phyloP scores from a whole-genome alignment of 768 basidiomycete genomes.

The Psilocybe cubensis region DNA sequence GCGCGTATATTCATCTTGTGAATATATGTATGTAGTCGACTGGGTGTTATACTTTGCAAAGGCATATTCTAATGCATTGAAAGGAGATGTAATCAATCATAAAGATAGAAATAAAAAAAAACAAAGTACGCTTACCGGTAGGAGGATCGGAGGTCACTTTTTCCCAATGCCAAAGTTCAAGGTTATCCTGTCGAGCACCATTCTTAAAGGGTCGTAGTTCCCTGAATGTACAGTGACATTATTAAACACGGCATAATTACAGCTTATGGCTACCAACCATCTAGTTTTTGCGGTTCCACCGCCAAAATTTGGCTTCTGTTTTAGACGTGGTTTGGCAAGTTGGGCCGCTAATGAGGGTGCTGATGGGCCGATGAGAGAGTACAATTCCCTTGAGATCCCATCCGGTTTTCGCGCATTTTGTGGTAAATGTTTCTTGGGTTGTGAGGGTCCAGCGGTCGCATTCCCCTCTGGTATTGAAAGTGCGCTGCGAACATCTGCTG shows the following conservation, averaged over 20 bases:
- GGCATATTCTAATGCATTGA: constrained; percentile 60
- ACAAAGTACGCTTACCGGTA: constrained; percentile 46
- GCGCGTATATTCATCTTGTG: constrained; percentile 86
- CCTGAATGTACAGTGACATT: constrained; percentile 46
- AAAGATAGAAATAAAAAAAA: neutral
- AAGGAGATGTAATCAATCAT: neutral
- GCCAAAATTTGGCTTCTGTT: constrained; percentile 82
- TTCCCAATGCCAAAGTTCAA: constrained; percentile 85
- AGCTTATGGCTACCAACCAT: constrained; percentile 54
- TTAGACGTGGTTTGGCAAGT: constrained; percentile 80
- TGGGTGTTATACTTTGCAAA: constrained; percentile 87
- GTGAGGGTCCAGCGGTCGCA: constrained; percentile 47
- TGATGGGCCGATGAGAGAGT: constrained; percentile 92
- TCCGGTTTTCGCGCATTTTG: constrained; percentile 69
- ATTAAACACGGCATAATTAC: neutral
- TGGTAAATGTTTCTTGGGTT: constrained; percentile 46
- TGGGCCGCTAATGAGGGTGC: constrained; percentile 84
- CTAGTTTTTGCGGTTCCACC: constrained; percentile 56
- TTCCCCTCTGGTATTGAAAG: constrained; percentile 63
- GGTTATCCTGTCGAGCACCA: constrained; percentile 62
- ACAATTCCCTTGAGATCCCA: constrained; percentile 92
- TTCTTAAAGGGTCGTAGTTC: constrained; percentile 78
- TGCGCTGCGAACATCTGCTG: constrained; percentile 84
- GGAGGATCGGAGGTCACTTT: constrained; percentile 61
- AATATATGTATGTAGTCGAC: constrained; percentile 67